Conservation (phyloP, 83 land plant species). For the Picea abies region DNA sequence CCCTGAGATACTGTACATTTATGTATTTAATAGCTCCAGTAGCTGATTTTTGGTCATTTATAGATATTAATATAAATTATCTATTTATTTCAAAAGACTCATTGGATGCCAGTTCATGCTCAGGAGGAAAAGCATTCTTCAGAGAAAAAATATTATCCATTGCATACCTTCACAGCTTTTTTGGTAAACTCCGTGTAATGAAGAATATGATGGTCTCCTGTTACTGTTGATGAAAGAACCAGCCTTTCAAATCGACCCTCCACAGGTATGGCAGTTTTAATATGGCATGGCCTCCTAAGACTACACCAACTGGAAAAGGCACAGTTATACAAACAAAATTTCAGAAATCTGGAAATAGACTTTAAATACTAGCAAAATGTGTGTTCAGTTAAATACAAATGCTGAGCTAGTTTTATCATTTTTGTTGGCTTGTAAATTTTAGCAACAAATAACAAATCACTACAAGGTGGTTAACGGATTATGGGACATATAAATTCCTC, state of each 20-base stretch:
- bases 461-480: neutral
- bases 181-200: constrained; percentile 9
- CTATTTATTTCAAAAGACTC: too few species aligned
- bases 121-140: too few species aligned
- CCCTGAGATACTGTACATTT: too few species aligned
- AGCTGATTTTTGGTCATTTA: too few species aligned
- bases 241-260: constrained; percentile 19
- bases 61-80: too few species aligned
- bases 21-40: too few species aligned
- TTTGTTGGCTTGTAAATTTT: neutral
- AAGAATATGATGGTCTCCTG: constrained; percentile 13
- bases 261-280: constrained; percentile 15
- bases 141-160: neutral
- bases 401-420: too few species aligned
- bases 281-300: constrained; percentile 12
- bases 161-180: constrained; percentile 5
- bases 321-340: neutral
- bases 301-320: constrained; percentile 11
- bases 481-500: too few species aligned
- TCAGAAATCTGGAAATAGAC: neutral
- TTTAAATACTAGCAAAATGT: too few species aligned
- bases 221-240: constrained; percentile 13
- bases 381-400: too few species aligned
- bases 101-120: too few species aligned
- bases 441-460: neutral